Conservation (phyloP, 1,284 basidiomycete species). For the Cutaneotrichosporon sp. region DNA sequence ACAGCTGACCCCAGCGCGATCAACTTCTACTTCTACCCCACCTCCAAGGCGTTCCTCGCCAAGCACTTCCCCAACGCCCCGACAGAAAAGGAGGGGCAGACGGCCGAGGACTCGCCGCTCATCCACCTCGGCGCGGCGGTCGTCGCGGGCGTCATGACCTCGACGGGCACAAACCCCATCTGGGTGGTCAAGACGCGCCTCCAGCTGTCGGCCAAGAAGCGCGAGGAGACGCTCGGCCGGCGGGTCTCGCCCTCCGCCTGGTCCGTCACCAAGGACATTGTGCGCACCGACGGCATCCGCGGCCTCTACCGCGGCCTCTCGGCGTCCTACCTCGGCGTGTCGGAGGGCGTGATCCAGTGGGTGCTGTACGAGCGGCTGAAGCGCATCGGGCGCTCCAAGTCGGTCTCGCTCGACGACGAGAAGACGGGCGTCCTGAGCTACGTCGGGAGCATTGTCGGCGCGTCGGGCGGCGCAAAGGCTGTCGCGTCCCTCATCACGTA, state of each 20-base stretch:
- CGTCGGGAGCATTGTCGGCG: constrained; percentile 72
- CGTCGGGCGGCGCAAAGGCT: constrained; percentile 91
- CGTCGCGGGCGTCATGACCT: constrained; percentile 76
- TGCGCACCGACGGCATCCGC: constrained; percentile 75
- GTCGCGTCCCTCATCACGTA: constrained; percentile 93
- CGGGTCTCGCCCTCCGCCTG: constrained; percentile 43
- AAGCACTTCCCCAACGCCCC: constrained; percentile 62
- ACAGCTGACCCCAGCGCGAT: constrained; percentile 61
- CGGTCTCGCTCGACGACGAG: constrained; percentile 28
- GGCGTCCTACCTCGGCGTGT: constrained; percentile 93
- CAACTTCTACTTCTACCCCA: constrained; percentile 98
- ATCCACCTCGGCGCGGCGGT: constrained; percentile 88
- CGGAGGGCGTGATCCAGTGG: constrained; percentile 98
- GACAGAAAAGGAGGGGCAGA: constrained; percentile 58
- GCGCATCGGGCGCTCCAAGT: constrained; percentile 33
- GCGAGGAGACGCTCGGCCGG: constrained; percentile 20
- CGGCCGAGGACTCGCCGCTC: constrained; percentile 75
- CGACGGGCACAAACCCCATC: constrained; percentile 94
- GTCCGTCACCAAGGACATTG: constrained; percentile 70
- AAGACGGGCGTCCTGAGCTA: constrained; percentile 59
- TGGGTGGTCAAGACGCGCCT: constrained; percentile 97
- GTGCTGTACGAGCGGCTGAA: constrained; percentile 76
- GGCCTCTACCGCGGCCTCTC: constrained; percentile 95
- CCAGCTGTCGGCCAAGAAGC: constrained; percentile 60
- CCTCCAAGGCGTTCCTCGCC: constrained; percentile 89